Evolutionary conservation across 192 early-diverging fungal genomes (phyloP), one percentile per base, ranked within the genome.

Genomic region (Coemansia sp.): DNA sequence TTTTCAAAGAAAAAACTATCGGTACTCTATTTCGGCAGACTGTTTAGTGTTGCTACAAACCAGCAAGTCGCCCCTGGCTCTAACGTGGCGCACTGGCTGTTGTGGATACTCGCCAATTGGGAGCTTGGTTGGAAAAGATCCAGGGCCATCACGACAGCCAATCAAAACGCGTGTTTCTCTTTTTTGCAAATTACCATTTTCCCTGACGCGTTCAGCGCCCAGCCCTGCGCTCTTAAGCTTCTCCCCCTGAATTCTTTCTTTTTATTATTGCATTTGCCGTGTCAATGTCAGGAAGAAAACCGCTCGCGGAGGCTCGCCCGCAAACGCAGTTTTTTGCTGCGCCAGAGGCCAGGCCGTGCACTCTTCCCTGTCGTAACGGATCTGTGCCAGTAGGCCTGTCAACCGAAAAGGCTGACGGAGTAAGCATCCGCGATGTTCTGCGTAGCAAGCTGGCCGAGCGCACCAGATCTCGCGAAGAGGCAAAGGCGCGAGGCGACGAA

Each of bases 311-410:
- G 50, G 35, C 52, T 3, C 77, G 77, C 14, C 60, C 71, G 1
- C 68, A 80, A 64, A 70, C 77, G 19, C 71, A 80, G 55, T 80
- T 80, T 21, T 80, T 74, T 67, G 60, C 77, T 1, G 61, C 67
- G 6, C 42, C 71, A 6, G 33, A 46, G 6, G 11, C 52, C 7
- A 34, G 50, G 10, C 59, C 48, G 48, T 53, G 70, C 24, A 53
- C 37, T 33, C 22, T 55, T 38, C 39, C 19, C 3, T 5, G n/a
- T n/a, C 37, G 1, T 21, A 32, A 17, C 24, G 39, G 15, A 10
- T 8, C 17, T 3, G 12, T 42, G 3, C 43, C 17, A n/a, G 38
- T 29, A 21, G 26, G 35, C 14, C n/a, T 21, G 3, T 53, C 3
- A 18, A 37, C 19, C 15, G 56, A 62, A 9, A 58, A 35, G 29